Conservation (phyloP, 257 asterid species). For the Przewalskia tangutica region DNA sequence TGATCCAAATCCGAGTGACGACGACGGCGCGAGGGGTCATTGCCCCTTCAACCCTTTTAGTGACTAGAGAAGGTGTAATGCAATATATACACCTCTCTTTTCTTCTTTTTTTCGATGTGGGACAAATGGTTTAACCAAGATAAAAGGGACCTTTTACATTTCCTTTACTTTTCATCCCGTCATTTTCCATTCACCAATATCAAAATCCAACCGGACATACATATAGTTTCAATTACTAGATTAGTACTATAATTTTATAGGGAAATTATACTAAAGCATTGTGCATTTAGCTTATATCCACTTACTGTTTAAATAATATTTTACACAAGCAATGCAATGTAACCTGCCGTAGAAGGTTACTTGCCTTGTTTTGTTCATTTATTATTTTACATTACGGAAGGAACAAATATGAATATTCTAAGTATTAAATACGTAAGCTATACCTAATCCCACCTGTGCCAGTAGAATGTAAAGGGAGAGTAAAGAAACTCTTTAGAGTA, state of each 20-base stretch:
- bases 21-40: too few relatives aligned
- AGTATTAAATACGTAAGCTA: background rate
- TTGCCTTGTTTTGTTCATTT: background rate
- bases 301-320: background rate
- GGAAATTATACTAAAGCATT: background rate
- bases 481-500: background rate
- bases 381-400: background rate
- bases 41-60: too few relatives aligned
- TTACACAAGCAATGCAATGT: background rate
- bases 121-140: too few relatives aligned
- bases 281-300: background rate
- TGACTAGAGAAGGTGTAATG: too few relatives aligned
- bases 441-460: background rate
- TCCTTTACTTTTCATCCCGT: too few relatives aligned
- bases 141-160: too few relatives aligned
- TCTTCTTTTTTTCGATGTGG: too few relatives aligned
- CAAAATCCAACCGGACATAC: too few relatives aligned
- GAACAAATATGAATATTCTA: background rate
- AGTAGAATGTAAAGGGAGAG: background rate
- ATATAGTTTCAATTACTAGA: too few relatives aligned
- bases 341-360: background rate
- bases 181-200: too few relatives aligned
- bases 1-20: too few relatives aligned
- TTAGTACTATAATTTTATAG: background rate
- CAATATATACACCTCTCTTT: too few relatives aligned